A percentile compares a stretch with the other conserved stretches of the same genome.
Conservation (phyloP, 2,329 filamentous ascomycete species). For the Emergomyces pasteurianus region DNA sequence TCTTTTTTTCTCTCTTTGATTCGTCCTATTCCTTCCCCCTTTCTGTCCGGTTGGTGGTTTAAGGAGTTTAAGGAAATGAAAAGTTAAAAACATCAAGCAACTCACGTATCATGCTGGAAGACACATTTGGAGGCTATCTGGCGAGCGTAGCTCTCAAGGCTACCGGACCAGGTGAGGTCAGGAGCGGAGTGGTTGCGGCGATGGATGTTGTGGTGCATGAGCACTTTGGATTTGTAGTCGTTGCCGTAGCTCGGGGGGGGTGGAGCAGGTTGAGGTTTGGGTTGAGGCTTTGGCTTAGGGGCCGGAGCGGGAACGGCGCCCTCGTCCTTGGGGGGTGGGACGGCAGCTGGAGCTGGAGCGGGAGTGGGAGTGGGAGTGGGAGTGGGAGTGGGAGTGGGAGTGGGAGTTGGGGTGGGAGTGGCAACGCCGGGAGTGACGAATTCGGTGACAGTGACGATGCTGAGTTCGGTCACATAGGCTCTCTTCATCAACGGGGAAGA, state of each 20-base stretch:
- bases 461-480: slow-evolving; percentile 26
- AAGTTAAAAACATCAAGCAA: no score
- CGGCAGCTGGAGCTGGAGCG: slow-evolving; percentile 1
- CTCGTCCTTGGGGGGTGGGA: no score
- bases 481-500: slow-evolving; percentile 25
- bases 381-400: slow-evolving; percentile 1
- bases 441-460: slow-evolving; percentile 25
- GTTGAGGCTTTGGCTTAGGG: not conserved
- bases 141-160: slow-evolving; percentile 52
- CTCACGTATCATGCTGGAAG: slow-evolving; percentile 67
- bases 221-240: slow-evolving; percentile 23
- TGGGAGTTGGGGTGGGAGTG: slow-evolving; percentile 1
- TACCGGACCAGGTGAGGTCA: slow-evolving; percentile 52
- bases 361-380: not conserved
- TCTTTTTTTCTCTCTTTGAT: not conserved
- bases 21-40: no score
- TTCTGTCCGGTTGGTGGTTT: no score
- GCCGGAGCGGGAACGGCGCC: not conserved
- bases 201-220: slow-evolving; percentile 76
- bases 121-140: slow-evolving; percentile 54
- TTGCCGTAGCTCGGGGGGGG: slow-evolving; percentile 6
- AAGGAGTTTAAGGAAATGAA: no score
- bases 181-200: slow-evolving; percentile 67
- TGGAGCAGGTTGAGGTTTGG: not conserved
- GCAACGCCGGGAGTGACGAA: slow-evolving; percentile 18